These are phyloP conservation scores for Monilinia vaccinii-corymbosi DNA, from an alignment of 2,329 filamentous ascomycete genomes.

Conservation along the genomic window DNA sequence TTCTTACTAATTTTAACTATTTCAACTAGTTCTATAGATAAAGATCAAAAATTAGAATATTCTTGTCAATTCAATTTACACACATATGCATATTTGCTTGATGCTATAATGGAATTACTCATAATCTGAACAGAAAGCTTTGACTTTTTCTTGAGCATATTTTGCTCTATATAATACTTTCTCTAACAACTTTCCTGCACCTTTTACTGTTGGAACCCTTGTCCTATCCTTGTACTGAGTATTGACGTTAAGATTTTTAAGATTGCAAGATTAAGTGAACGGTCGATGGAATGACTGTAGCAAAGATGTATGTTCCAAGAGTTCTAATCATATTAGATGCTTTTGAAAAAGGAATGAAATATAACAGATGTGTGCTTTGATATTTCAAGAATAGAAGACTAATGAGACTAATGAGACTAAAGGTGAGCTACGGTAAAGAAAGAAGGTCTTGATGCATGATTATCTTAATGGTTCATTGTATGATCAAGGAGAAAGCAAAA, in stretches of 20 bases:
- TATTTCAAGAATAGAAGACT: background rate
- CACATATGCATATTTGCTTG: too few species aligned
- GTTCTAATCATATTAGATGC: background rate
- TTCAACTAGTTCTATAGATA: too few species aligned
- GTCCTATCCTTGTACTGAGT: background rate
- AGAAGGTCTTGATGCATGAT: background rate
- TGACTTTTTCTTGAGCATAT: too few species aligned
- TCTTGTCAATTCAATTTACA: too few species aligned
- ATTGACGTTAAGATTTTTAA: slow-evolving; percentile 1
- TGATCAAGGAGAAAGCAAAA: background rate
- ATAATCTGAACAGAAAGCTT: too few species aligned
- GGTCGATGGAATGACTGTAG: background rate
- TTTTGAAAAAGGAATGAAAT: background rate
- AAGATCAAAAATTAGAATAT: too few species aligned
- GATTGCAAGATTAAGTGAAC: background rate
- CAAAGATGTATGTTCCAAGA: too few species aligned
- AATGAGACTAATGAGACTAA: too few species aligned
- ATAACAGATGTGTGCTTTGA: background rate
- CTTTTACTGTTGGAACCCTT: background rate
- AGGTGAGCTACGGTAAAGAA: background rate
- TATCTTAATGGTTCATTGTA: background rate
- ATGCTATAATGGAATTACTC: too few species aligned
- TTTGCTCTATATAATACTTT: too few species aligned
- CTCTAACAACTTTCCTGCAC: too few species aligned
- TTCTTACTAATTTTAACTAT: too few species aligned